phyloP scores from a whole-genome alignment of 2,329 filamentous ascomycete genomes.

The Knufia fluminis region DNA sequence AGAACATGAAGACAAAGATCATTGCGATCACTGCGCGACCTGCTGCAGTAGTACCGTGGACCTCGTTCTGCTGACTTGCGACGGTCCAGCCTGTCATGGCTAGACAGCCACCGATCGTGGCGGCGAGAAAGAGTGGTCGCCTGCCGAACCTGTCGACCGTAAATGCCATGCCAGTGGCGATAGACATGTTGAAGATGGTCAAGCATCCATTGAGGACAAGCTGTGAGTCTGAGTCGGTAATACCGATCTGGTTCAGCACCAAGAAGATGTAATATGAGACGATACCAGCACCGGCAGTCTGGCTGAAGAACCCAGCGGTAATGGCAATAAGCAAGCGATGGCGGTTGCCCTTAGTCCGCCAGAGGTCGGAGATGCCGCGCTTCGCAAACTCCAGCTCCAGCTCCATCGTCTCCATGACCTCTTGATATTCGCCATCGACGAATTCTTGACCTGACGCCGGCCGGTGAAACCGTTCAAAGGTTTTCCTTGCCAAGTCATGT shows the following conservation, averaged over 20 bases:
- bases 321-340: not conserved
- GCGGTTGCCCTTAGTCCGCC: not conserved
- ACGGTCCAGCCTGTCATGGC: too few species aligned
- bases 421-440: too few species aligned
- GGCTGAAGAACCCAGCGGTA: not conserved
- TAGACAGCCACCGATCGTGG: too few species aligned
- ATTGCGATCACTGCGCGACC: constrained; percentile 31
- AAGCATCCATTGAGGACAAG: constrained; percentile 20
- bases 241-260: constrained; percentile 45
- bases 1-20: constrained; percentile 36
- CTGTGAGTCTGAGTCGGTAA: constrained; percentile 37
- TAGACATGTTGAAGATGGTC: not conserved
- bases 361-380: too few species aligned
- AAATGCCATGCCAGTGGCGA: constrained; percentile 31
- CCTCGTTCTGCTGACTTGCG: too few species aligned
- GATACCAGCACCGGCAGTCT: not conserved
- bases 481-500: too few species aligned
- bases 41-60: too few species aligned
- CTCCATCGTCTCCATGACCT: too few species aligned
- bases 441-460: too few species aligned
- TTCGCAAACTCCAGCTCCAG: too few species aligned
- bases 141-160: constrained; percentile 48
- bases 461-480: too few species aligned
- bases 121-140: constrained; percentile 45
- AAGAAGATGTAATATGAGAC: constrained; percentile 30